phyloP scores from a whole-genome alignment of 1,284 basidiomycete species.

The Boletellus deceptivus region DNA sequence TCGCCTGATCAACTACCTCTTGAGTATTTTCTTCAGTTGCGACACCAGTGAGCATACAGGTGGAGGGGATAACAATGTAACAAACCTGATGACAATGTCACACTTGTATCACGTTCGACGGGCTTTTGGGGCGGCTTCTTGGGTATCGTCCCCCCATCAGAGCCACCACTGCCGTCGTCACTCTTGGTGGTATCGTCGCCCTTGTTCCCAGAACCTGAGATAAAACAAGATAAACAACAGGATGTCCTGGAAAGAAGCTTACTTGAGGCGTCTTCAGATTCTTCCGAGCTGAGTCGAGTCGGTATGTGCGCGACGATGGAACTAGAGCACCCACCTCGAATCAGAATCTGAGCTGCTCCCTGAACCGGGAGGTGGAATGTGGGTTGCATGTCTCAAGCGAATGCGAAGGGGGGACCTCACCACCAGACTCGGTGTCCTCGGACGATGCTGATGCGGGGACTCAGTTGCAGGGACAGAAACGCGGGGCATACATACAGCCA shows the following conservation, averaged over 20 bases:
- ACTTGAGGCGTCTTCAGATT: slow-evolving; percentile 28
- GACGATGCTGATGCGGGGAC: slow-evolving; percentile 20
- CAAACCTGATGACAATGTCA: slow-evolving; percentile 35
- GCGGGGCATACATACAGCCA: slow-evolving; percentile 32
- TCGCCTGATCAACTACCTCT: not conserved
- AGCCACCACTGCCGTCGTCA: slow-evolving; percentile 8
- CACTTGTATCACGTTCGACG: slow-evolving; percentile 31
- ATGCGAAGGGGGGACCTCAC: slow-evolving; percentile 8
- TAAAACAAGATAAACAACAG: not conserved
- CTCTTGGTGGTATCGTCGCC: slow-evolving; percentile 1
- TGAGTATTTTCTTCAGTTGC: slow-evolving; percentile 8
- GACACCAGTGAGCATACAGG: slow-evolving; percentile 8
- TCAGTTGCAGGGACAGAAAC: slow-evolving; percentile 13
- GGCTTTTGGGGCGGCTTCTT: slow-evolving; percentile 11
- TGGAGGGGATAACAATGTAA: not conserved
- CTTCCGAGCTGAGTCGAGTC: slow-evolving; percentile 23
- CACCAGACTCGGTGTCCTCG: slow-evolving; percentile 23
- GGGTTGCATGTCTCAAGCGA: slow-evolving; percentile 2
- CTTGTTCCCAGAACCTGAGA: slow-evolving; percentile 20
- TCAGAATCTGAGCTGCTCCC: slow-evolving; percentile 29
- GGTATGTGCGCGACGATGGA: slow-evolving; percentile 17
- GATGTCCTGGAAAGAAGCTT: not conserved
- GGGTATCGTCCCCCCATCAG: not conserved
- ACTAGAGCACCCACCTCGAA: slow-evolving; percentile 13
- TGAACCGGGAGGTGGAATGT: slow-evolving; percentile 34